Base-by-base conservation (phyloP, 1,284 basidiomycete species). In the Rhodotorula sp. region DNA sequence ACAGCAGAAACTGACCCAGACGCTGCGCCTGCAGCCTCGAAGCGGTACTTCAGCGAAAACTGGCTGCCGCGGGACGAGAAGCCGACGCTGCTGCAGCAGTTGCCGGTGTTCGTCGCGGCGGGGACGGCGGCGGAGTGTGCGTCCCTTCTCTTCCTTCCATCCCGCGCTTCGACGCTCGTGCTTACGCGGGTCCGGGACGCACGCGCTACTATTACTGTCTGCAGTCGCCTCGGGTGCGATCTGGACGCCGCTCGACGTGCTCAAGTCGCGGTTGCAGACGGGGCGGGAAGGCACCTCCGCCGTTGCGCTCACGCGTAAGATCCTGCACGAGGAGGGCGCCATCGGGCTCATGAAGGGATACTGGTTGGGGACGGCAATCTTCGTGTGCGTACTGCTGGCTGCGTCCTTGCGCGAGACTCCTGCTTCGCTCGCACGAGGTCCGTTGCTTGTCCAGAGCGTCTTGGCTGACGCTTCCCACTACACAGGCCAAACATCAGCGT, bases 161-260 rank as follows among this genome's bases (percentile, higher is more conserved):
- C 25, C 6, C 13, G 39, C 21, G 29, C 36, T 34, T 29, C 55
- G 39, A 32, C 25, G 8, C 19, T 17, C 50, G 48, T 34, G 58
- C 27, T 2, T 19, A n/a, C n/a, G n/a, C n/a, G n/a, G n/a, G n/a
- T n/a, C n/a, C n/a, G n/a, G n/a, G n/a, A n/a, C n/a, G n/a, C n/a
- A n/a, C n/a, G n/a, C n/a, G n/a, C n/a, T n/a, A n/a, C n/a, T n/a
- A n/a, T n/a, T n/a, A n/a, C n/a, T n/a, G n/a, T 19, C 32, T 13
- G 15, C 60, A 78, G 77, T 78, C 60, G 75, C 74, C 0, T 76
- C 75, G 12, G 78, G 78, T 32, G 73, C 70, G 0, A 75, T 77
- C 55, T 78, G 76, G 78, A 78, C 78, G 13, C 76, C 78, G 19
- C 72, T 78, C 66, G 78, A 78, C 61, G 78, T 78, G 15, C 67